Evolutionary conservation across 768 basidiomycete species (phyloP).

Genomic region (Dendrothele bispora): DNA sequence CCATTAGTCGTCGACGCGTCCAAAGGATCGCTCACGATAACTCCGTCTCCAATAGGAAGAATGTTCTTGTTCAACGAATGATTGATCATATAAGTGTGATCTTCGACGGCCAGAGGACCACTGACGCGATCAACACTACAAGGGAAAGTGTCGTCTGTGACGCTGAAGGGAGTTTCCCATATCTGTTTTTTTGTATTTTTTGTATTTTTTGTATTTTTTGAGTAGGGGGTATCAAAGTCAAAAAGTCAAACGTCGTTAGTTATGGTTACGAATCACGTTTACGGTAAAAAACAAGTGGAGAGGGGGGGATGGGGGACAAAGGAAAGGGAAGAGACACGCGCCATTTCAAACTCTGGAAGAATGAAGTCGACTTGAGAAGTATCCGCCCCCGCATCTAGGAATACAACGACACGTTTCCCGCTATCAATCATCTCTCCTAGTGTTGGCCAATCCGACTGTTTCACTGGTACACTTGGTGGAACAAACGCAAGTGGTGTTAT

Average conservation of each 20-base stretch:
- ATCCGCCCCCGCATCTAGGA: slow-evolving; percentile 41
- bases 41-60: slow-evolving; percentile 8
- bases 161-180: slow-evolving; percentile 28
- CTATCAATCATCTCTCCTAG: slow-evolving; percentile 45
- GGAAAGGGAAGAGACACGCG: slow-evolving; percentile 1
- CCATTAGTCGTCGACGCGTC: slow-evolving; percentile 23
- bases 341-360: slow-evolving; percentile 37
- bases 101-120: slow-evolving; percentile 28
- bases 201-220: too few species aligned
- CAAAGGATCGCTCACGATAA: slow-evolving; percentile 14
- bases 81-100: slow-evolving; percentile 41
- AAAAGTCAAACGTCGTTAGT: not conserved
- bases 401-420: slow-evolving; percentile 46
- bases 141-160: slow-evolving; percentile 33
- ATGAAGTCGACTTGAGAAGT: slow-evolving; percentile 29
- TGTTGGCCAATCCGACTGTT: slow-evolving; percentile 42
- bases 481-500: slow-evolving; percentile 33
- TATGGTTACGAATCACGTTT: not conserved
- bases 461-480: slow-evolving; percentile 29
- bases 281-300: not conserved
- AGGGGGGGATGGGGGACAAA: too few species aligned
- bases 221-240: too few species aligned
- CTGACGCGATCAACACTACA: slow-evolving; percentile 36
- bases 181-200: too few species aligned
- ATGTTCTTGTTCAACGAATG: slow-evolving; percentile 33